Conservation (phyloP, 2,329 filamentous ascomycete species). For the Pseudogymnoascus destructans region DNA sequence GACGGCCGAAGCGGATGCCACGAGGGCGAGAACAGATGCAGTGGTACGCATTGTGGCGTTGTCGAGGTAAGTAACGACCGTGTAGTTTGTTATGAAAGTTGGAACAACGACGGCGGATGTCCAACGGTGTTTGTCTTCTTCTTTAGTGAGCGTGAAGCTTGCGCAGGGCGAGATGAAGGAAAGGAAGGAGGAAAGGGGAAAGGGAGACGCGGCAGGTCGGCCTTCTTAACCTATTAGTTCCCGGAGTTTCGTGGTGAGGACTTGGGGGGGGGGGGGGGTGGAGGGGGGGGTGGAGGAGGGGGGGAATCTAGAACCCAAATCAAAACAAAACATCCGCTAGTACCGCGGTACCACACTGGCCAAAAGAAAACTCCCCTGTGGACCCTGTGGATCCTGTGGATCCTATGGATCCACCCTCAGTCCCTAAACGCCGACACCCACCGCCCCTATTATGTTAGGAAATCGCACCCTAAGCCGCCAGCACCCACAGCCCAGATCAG, state of each 20-base stretch:
- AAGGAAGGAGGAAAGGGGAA: neutral
- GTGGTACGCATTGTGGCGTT: slow-evolving; percentile 21
- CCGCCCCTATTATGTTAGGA: too few species aligned
- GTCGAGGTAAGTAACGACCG: slow-evolving; percentile 5
- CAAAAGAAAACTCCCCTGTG: neutral
- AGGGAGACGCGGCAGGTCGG: neutral
- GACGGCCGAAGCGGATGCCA: slow-evolving; percentile 23
- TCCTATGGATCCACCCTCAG: neutral
- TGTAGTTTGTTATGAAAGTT: neutral
- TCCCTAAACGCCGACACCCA: neutral
- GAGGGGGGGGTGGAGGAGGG: too few species aligned
- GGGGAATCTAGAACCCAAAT: neutral
- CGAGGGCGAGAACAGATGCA: slow-evolving; percentile 19
- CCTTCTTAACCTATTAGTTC: slow-evolving; percentile 4
- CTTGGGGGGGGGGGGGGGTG: too few species aligned
- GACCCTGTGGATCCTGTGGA: too few species aligned
- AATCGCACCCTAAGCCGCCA: too few species aligned
- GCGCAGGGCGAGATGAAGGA: neutral
- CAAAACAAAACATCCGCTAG: neutral
- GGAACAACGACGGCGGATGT: neutral
- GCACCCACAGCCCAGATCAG: too few species aligned
- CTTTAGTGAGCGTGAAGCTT: neutral
- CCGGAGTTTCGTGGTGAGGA: neutral
- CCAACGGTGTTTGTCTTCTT: neutral
- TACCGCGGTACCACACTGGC: neutral